Conservation (phyloP, 495 filamentous ascomycete species). For the Staphylotrichum tortipilum region DNA sequence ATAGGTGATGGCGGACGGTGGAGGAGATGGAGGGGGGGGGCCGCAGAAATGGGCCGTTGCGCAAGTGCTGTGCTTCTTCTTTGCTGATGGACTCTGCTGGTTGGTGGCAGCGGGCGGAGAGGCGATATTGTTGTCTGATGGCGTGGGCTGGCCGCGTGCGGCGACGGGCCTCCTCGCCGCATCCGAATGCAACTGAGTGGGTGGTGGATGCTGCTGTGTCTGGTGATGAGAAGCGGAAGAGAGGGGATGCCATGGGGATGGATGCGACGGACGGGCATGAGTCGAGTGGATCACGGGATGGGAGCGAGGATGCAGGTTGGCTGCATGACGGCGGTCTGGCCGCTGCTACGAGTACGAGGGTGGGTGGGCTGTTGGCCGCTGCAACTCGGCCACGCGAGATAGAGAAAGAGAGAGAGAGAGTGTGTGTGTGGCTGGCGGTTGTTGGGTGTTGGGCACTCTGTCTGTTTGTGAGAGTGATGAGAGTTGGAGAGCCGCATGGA, state of each 20-base stretch:
- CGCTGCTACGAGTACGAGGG: too few species aligned
- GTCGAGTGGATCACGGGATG: too few species aligned
- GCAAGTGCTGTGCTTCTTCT: not conserved
- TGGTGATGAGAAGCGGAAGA: too few species aligned
- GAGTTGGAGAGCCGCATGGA: too few species aligned
- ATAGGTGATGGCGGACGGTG: not conserved
- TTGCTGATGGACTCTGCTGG: not conserved
- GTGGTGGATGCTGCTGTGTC: not conserved
- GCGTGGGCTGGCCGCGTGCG: not conserved
- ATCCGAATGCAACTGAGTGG: not conserved
- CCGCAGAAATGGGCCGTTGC: conserved; percentile 2
- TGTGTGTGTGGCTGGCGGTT: not conserved
- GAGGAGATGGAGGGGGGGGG: not conserved
- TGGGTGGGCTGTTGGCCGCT: too few species aligned
- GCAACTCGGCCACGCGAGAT: too few species aligned
- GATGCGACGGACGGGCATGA: too few species aligned
- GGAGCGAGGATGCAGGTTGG: too few species aligned
- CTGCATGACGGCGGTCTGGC: too few species aligned
- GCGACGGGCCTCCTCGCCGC: not conserved
- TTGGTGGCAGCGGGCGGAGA: not conserved
- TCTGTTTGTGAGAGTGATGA: too few species aligned
- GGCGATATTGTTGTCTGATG: not conserved
- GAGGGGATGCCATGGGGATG: too few species aligned
- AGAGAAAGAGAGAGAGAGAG: too few species aligned
- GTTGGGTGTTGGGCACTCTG: not conserved